phyloP scores from a whole-genome alignment of 176 grass and related monocot genomes.

The Calamus simplicifolius region DNA sequence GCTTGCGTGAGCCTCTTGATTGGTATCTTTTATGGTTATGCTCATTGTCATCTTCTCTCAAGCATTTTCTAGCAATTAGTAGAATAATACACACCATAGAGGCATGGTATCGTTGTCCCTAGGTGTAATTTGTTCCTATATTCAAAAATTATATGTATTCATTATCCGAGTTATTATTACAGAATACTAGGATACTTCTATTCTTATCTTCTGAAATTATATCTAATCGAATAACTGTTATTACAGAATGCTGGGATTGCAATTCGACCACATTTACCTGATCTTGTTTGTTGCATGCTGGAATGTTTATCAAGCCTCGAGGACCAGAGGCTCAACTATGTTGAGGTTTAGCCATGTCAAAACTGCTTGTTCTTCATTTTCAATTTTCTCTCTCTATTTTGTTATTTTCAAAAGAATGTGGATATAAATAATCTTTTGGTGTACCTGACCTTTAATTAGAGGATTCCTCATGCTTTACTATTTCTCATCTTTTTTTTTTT shows the following conservation, averaged over 20 bases:
- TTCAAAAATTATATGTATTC: too few relatives aligned
- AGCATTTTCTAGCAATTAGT: too few relatives aligned
- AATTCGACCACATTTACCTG: constrained; percentile 63
- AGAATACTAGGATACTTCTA: constrained; percentile 49
- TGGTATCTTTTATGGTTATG: too few relatives aligned
- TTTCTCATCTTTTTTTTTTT: constrained; percentile 8
- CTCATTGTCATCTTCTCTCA: too few relatives aligned
- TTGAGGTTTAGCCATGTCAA: constrained; percentile 58
- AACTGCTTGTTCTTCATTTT: neutral
- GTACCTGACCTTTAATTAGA: too few relatives aligned
- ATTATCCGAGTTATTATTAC: neutral
- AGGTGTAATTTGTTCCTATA: too few relatives aligned
- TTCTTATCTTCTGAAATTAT: too few relatives aligned
- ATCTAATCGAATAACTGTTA: neutral
- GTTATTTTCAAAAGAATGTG: neutral
- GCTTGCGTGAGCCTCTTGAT: too few relatives aligned
- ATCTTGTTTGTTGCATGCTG: constrained; percentile 94
- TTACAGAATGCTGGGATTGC: constrained; percentile 64
- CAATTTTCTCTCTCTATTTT: neutral
- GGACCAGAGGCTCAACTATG: constrained; percentile 95
- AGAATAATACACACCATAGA: too few relatives aligned
- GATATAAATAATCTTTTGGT: too few relatives aligned
- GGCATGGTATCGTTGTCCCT: too few relatives aligned
- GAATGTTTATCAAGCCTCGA: constrained; percentile 96
- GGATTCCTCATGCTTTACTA: neutral